Evolutionary conservation across 176 grass and related monocot genomes (phyloP).

Genomic region (Panicum miliaceum): DNA sequence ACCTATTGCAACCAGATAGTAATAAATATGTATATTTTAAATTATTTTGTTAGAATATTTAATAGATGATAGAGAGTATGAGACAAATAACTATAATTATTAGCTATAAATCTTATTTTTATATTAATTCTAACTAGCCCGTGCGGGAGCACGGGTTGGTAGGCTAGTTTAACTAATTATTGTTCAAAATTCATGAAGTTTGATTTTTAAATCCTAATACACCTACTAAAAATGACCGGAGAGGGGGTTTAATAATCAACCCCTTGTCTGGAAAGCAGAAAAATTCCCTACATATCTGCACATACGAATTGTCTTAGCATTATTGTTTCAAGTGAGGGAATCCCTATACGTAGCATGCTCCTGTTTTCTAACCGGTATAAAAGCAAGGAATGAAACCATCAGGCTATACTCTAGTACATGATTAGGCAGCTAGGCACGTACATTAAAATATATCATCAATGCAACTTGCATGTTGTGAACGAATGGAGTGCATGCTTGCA

Average conservation of each 20-base stretch:
- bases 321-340: neutral
- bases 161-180: neutral
- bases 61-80: no score
- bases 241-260: no score
- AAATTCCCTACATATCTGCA: neutral
- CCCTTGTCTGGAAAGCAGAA: no score
- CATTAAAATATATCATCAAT: neutral
- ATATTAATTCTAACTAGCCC: no score
- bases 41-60: no score
- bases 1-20: no score
- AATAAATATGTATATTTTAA: no score
- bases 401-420: neutral
- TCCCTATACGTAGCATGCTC: neutral
- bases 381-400: slow-evolving; percentile 1
- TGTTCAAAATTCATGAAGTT: neutral
- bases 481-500: neutral
- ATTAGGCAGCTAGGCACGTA: neutral
- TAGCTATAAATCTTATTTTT: no score
- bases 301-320: neutral
- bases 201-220: neutral
- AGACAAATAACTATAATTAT: no score
- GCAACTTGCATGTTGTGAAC: slow-evolving; percentile 18
- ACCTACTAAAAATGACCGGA: no score
- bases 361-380: neutral
- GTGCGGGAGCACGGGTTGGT: no score